Evolutionary conservation across 148 eudicot genomes (phyloP), one percentile per base, ranked within the genome.

Genomic region (Dysphania ambrosioides): DNA sequence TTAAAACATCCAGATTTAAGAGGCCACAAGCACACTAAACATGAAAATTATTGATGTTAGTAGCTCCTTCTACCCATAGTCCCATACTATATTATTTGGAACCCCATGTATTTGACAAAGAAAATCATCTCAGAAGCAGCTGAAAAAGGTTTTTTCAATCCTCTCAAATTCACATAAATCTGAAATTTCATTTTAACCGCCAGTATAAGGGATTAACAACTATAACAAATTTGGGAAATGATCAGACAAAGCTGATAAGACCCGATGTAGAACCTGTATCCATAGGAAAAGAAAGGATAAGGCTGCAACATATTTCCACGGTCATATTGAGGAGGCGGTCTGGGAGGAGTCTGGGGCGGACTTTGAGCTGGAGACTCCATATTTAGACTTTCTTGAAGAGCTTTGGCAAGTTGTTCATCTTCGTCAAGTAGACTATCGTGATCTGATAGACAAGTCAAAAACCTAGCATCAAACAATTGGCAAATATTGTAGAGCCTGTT

Each of bases 331-430:
- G 95, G 90, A 62, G 91, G 88, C 72, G 96, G 86, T 71, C 44
- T 55, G 16, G 78, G 78, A 53, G 82, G 73, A 41, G 77, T 21
- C 31, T 56, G 16, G 8, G 82, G 67, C 23, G 82, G 75, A 70
- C 72, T 75, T 64, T 53, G 59, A 70, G 59, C 40, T 21, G 91
- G 89, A 72, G 94, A 86, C 58, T 83, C 88, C 77, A 86, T 70
- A 73, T 85, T 85, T 75, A 89, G 64, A 83, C 94, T 95, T 82
- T 95, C 97, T 77, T 95, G 97, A 77, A 95, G 73, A 74, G 97
- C 97, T 74, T 86, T 92, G 26, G 97, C 97, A 47, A 95, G 91
- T 76, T 66, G 85, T 80, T 95, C 99, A 79, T 95, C 97, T 85
- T 92, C 99, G 70, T 88, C 91, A 79, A 90, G 70, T 60, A 79